Conservation (phyloP, 2,329 filamentous ascomycete genomes). For the Cladophialophora carrionii region DNA sequence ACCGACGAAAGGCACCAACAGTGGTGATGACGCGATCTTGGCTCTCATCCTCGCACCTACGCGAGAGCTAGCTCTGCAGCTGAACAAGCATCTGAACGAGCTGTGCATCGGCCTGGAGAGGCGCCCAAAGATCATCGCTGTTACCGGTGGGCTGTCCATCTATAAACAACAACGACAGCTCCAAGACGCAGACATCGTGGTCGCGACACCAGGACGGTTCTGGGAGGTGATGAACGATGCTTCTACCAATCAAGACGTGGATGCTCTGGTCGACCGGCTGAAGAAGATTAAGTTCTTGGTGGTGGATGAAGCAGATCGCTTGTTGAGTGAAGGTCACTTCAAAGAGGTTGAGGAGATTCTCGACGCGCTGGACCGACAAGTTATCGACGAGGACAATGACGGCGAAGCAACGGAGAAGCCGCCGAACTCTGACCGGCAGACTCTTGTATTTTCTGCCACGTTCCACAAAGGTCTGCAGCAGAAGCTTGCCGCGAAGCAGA, state of each 20-base stretch:
- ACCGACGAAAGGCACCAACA: slow-evolving; percentile 36
- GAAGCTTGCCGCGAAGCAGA: slow-evolving; percentile 75
- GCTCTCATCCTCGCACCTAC: slow-evolving; percentile 89
- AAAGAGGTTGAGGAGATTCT: slow-evolving; percentile 91
- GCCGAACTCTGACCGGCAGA: slow-evolving; percentile 65
- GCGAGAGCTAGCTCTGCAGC: slow-evolving; percentile 88
- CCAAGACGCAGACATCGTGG: slow-evolving; percentile 83
- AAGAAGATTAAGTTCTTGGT: slow-evolving; percentile 79
- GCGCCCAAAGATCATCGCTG: slow-evolving; percentile 69
- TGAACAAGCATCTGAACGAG: slow-evolving; percentile 77
- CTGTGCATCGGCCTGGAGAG: slow-evolving; percentile 71
- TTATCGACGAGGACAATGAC: slow-evolving; percentile 56
- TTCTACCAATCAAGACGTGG: slow-evolving; percentile 37
- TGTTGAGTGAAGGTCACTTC: slow-evolving; percentile 91
- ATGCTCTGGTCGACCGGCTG: slow-evolving; percentile 70
- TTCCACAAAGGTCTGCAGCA: slow-evolving; percentile 91
- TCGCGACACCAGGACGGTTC: slow-evolving; percentile 86
- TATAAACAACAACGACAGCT: slow-evolving; percentile 90
- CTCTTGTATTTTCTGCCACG: slow-evolving; percentile 93
- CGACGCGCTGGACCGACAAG: slow-evolving; percentile 70
- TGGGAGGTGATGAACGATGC: slow-evolving; percentile 86
- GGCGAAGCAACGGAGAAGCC: slow-evolving; percentile 40
- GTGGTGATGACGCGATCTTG: slow-evolving; percentile 53
- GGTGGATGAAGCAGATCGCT: slow-evolving; percentile 88
- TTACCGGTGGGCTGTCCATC: slow-evolving; percentile 91